These are phyloP conservation scores for Blakeslea trispora DNA, from an alignment of 371 early-diverging fungal genomes.

Conservation along the genomic window DNA sequence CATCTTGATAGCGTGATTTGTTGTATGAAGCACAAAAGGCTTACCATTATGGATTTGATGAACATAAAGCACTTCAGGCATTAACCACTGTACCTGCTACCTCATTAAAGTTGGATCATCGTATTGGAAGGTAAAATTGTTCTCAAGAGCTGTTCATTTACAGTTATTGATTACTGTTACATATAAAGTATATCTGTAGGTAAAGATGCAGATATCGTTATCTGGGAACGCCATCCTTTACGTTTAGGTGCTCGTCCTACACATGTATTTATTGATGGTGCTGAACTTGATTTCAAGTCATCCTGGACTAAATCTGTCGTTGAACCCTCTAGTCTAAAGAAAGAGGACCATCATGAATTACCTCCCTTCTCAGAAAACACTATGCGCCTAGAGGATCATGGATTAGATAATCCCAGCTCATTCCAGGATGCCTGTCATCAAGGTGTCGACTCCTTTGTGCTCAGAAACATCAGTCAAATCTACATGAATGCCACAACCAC, in stretches of 20 bases:
- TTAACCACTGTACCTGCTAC: constrained; percentile 79
- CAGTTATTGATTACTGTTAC: too few species aligned
- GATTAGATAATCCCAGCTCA: constrained; percentile 30
- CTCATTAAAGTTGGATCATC: constrained; percentile 67
- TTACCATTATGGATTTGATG: constrained; percentile 75
- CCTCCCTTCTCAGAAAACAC: constrained; percentile 30
- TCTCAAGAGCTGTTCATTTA: too few species aligned
- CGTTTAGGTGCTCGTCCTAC: constrained; percentile 76
- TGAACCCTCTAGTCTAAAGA: constrained; percentile 11
- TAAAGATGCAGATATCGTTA: constrained; percentile 83
- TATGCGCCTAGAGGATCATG: constrained; percentile 48
- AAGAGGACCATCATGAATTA: constrained; percentile 18
- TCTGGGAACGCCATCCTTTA: constrained; percentile 75
- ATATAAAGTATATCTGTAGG: constrained; percentile 62
- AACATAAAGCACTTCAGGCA: constrained; percentile 62
- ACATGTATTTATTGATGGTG: constrained; percentile 79
- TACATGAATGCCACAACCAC: constrained; percentile 31
- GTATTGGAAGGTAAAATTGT: too few species aligned
- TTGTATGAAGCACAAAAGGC: constrained; percentile 80
- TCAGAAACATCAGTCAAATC: constrained; percentile 53
- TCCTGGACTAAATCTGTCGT: constrained; percentile 37
- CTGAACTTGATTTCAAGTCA: constrained; percentile 45
- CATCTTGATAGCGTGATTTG: constrained; percentile 58
- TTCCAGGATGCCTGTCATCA: constrained; percentile 32
- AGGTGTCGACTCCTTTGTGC: constrained; percentile 38